Evolutionary conservation across 176 grass and related monocot genomes (phyloP), one percentile per base, ranked within the genome.

Genomic region (Oryza rufipogon): DNA sequence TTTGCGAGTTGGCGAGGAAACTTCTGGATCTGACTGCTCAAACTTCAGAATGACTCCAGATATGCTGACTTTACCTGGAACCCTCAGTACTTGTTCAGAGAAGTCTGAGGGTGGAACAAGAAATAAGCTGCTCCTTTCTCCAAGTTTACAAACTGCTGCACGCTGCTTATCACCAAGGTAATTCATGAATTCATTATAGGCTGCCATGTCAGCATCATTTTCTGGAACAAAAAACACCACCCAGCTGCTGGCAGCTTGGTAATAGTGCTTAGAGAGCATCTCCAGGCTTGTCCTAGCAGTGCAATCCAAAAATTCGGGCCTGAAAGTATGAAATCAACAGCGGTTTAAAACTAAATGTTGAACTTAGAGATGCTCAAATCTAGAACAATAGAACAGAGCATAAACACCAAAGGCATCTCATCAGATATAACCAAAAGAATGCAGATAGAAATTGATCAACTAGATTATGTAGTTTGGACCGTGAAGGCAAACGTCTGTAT

Each of bases 151-250:
- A 80, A 99, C 96, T 41, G 96, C 96, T 70, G 92, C 89, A 56
- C 91, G 93, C 82, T 94, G 96, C 76, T 99, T 99, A 70, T 99
- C 96, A 83, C 87, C 91, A 45, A 96, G 88, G 77, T 96, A 96
- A 75, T 93, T 94, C 96, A 99, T 99, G 78, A 99, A 99, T 51
- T 99, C 96, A 87, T 96, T 99, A 80, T 96, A 99, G 38, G 90
- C 91, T 78, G 61, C 26, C 77, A 99, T 96, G 79, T 99, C 90
- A 11, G 81, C 73, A 87, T 99, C 96, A 83, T 90, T 94, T 90
- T 95, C 91, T 38, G 96, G 96, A 80, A 92, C 96, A 87, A 99
- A 94, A 87, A 99, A 99, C 45, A 99, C 93, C 19, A 99, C 96
- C 96, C 96, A 96, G 66, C 89, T 90, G 67, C 77, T 73, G 60